Base-by-base conservation (phyloP, 2,329 filamentous ascomycete species). In the Colletotrichum sidae region DNA sequence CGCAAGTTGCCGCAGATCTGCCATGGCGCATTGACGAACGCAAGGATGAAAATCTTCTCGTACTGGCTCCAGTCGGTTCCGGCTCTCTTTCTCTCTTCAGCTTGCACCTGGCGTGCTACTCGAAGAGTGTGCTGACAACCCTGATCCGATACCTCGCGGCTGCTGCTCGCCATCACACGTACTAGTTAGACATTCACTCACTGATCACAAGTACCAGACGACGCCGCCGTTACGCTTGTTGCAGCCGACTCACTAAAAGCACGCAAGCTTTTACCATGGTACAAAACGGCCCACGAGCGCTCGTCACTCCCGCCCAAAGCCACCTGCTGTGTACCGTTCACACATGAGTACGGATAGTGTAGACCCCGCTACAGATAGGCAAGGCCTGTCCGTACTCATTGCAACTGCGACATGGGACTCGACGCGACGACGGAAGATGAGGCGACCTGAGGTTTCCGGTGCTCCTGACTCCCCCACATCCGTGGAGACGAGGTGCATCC, bases 41-140 rank as follows among this genome's bases (percentile, higher is more conserved):
- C 63, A 53, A 66, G 63, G 58, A 54, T 66, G 59, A 66, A 66
- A 66, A 66, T 66, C 52, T 66, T 66, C 63, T 66, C 63, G 44
- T 66, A 63, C 59, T 42, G 63, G 58, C 58, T 53, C 58, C 58
- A 62, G 13, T 44, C 42, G 44, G 4, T 17, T 25, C 44, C 44
- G 25, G 58, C 57, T 47, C 57, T 47, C 41, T 55, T 49, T 55
- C 60, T 41, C 39, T 52, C 37, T 49, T 51, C 46, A 51, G 38
- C 41, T 46, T 62, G 60, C 49, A 45, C 44, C 34, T 55, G 13
- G 51, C n/a, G 9, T 55, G 42, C 41, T 54, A 45, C 60, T 33
- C 15, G 33, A 49, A 53, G 53, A 41, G 47, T 62, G 58, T 45
- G 25, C 25, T 25, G 25, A 25, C 25, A 25, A 25, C 25, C 25